These are phyloP conservation scores for Corylus heterophylla DNA, from an alignment of 306 rosid species.

Conservation along the genomic window DNA sequence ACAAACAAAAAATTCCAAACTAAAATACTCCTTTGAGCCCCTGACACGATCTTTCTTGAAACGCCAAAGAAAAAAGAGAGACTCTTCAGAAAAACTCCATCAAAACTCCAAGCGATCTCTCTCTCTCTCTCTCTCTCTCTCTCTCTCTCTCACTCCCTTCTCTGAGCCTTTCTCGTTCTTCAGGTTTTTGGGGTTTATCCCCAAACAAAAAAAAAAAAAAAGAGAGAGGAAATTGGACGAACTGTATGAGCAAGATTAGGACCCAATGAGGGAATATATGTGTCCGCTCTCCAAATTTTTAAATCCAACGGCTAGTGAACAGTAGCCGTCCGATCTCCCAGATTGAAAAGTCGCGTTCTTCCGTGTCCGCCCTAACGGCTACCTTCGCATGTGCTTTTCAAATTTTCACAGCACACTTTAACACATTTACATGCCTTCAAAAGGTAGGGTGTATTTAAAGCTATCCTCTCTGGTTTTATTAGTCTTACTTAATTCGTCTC, in stretches of 20 bases:
- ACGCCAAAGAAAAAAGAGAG: constrained; percentile 28
- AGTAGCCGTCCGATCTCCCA: constrained; percentile 29
- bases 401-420: not conserved
- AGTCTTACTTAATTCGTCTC: not conserved
- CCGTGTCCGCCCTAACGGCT: constrained; percentile 33
- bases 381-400: constrained; percentile 43
- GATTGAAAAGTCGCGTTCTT: constrained; percentile 45
- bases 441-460: not conserved
- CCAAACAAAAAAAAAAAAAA: not conserved
- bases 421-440: not conserved
- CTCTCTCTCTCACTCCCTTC: not conserved
- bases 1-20: constrained; percentile 11
- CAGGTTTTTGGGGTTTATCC: constrained; percentile 14
- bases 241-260: constrained; percentile 25
- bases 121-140: constrained; percentile 16
- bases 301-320: constrained; percentile 50
- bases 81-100: constrained; percentile 34
- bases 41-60: constrained; percentile 9
- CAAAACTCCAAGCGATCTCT: constrained; percentile 25
- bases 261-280: constrained; percentile 47
- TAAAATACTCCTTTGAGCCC: not conserved
- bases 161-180: not conserved
- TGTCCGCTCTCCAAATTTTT: constrained; percentile 29
- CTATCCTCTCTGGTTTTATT: not conserved
- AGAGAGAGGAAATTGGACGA: not conserved